These are phyloP conservation scores for Houttuynia cordata DNA, from an alignment of 164 flowering plant species.

Conservation along the genomic window DNA sequence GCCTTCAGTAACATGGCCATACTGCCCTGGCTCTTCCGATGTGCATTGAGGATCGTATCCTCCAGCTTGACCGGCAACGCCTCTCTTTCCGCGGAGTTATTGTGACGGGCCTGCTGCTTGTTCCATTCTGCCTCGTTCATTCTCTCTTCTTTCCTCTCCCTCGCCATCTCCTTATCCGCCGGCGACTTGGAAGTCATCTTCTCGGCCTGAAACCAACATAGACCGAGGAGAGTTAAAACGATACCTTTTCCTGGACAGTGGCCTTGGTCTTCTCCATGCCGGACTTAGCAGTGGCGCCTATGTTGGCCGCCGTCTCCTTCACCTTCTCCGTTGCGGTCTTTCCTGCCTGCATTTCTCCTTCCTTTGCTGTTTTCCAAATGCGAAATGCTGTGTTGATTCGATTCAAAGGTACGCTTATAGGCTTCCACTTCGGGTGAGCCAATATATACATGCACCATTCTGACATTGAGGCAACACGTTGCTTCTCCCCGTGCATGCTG, in stretches of 20 bases:
- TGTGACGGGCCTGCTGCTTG: constrained; percentile 29
- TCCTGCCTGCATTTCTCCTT: constrained; percentile 13
- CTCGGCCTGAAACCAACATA: constrained; percentile 10
- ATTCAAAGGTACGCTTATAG: too few relatives aligned
- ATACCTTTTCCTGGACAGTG: constrained; percentile 33
- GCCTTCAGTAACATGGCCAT: neutral
- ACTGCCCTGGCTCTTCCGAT: neutral
- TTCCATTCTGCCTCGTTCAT: constrained; percentile 29
- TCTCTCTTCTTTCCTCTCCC: constrained; percentile 32
- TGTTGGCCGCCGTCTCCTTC: constrained; percentile 29
- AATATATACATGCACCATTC: too few relatives aligned
- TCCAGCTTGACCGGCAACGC: neutral
- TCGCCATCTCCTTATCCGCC: constrained; percentile 42
- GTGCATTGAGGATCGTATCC: neutral
- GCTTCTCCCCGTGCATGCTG: too few relatives aligned
- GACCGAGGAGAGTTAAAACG: too few relatives aligned
- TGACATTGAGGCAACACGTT: too few relatives aligned
- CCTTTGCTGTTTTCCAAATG: too few relatives aligned
- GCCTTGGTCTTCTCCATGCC: constrained; percentile 48
- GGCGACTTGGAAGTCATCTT: constrained; percentile 34
- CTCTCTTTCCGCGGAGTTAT: constrained; percentile 22
- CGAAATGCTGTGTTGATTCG: too few relatives aligned
- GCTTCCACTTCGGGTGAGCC: too few relatives aligned
- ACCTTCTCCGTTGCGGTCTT: constrained; percentile 12
- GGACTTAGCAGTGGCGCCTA: constrained; percentile 39